phyloP scores from a whole-genome alignment of 2,329 filamentous ascomycete species.

The Hymenoscyphus infarciens region DNA sequence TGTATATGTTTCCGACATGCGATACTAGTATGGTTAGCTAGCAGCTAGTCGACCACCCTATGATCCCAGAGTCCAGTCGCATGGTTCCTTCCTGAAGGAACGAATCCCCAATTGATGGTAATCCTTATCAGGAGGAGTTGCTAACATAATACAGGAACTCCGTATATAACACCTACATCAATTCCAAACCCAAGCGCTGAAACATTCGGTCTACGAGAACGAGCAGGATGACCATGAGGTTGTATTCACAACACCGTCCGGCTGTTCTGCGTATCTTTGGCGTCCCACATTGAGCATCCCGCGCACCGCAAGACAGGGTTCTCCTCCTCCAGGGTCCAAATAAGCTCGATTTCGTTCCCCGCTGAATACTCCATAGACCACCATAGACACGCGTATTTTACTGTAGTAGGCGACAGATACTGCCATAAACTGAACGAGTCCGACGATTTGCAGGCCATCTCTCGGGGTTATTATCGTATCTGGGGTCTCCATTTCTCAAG shows the following conservation, averaged over 20 bases:
- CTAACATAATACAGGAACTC: background rate
- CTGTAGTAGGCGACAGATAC: background rate
- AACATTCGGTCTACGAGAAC: background rate
- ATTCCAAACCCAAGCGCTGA: conserved; percentile 3
- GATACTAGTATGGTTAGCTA: too few relatives aligned
- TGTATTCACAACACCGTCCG: conserved; percentile 10
- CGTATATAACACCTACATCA: background rate
- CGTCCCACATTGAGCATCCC: background rate
- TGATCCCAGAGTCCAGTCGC: background rate
- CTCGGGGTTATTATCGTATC: conserved; percentile 1
- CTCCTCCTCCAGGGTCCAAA: conserved; percentile 14
- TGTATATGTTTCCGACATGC: background rate
- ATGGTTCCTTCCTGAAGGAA: background rate
- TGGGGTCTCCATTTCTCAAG: background rate
- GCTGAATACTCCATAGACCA: conserved; percentile 3
- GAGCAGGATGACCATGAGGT: conserved; percentile 5
- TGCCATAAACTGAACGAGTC: background rate
- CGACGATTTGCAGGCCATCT: background rate
- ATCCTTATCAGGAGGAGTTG: too few relatives aligned
- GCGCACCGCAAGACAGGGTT: conserved; percentile 14
- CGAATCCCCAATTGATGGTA: background rate
- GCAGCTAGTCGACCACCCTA: background rate
- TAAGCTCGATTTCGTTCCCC: conserved; percentile 2
- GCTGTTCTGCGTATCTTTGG: conserved; percentile 20
- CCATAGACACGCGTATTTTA: conserved; percentile 1